Percentiles rank a stretch among this genome's conserved stretches.
These are phyloP conservation scores for Rhodotorula graminis DNA, from an alignment of 768 basidiomycete species.

Conservation along the genomic window DNA sequence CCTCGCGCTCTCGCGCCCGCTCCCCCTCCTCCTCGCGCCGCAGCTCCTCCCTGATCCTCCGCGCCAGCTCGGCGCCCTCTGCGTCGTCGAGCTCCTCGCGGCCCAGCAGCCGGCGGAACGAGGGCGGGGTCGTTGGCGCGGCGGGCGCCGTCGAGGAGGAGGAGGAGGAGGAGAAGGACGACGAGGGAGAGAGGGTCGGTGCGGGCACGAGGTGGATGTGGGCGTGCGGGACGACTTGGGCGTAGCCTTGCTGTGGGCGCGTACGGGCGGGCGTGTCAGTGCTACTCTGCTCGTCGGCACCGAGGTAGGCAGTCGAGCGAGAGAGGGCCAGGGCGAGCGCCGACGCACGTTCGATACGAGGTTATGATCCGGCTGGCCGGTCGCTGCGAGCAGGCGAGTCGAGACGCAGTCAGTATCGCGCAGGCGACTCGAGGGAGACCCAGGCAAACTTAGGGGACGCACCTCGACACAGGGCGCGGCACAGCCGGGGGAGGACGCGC, in stretches of 20 bases:
- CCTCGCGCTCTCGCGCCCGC: background rate
- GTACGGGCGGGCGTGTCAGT: too few species aligned
- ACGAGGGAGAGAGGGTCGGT: background rate
- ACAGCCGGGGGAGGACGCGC: conserved; percentile 14
- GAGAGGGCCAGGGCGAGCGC: background rate
- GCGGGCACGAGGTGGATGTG: conserved; percentile 30
- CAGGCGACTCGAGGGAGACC: too few species aligned
- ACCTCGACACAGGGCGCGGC: conserved; percentile 20
- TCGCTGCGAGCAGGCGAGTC: background rate
- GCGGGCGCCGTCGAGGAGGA: background rate
- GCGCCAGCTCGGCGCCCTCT: background rate
- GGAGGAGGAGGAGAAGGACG: background rate
- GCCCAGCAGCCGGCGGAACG: background rate
- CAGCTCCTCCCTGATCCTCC: conserved; percentile 16
- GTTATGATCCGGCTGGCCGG: conserved; percentile 22
- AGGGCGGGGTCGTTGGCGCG: background rate
- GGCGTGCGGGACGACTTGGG: conserved; percentile 30
- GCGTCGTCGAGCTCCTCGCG: conserved; percentile 23
- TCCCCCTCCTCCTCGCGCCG: background rate
- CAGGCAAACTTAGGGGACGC: too few species aligned
- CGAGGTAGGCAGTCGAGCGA: too few species aligned
- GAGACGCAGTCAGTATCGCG: too few species aligned
- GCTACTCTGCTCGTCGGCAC: too few species aligned
- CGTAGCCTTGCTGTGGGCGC: conserved; percentile 24
- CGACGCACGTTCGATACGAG: conserved; percentile 25